Conservation (phyloP, 768 basidiomycete species). For the Amylocystis lapponica region DNA sequence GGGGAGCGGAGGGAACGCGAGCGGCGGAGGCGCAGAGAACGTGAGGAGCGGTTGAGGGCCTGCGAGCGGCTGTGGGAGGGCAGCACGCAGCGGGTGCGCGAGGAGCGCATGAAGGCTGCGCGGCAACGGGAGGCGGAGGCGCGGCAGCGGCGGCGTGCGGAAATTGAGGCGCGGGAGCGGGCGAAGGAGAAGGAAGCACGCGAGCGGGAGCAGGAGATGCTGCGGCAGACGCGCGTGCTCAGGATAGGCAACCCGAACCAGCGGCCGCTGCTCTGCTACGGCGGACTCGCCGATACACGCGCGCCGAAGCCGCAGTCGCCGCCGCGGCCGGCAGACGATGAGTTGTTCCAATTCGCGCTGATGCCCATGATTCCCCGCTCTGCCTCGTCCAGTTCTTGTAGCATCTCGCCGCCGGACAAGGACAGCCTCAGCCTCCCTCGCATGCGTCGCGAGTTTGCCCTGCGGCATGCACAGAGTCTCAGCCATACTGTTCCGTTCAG, state of each 20-base stretch:
- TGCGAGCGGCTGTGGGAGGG: conserved; percentile 26
- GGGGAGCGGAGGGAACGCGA: conserved; percentile 29
- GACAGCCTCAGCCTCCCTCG: conserved; percentile 22
- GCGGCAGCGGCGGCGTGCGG: conserved; percentile 13
- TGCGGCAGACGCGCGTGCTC: conserved; percentile 11
- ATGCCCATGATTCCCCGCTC: conserved; percentile 21
- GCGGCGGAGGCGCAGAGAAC: conserved; percentile 29
- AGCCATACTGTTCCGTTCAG: conserved; percentile 43
- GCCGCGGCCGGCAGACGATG: conserved; percentile 9
- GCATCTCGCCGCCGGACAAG: conserved; percentile 12
- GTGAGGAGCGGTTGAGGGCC: conserved; percentile 18
- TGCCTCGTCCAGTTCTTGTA: conserved; percentile 15
- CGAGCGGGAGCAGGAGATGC: conserved; percentile 15
- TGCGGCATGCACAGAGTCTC: conserved; percentile 10
- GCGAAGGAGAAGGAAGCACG: conserved; percentile 13
- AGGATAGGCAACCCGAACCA: conserved; percentile 10
- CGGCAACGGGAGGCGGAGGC: conserved; percentile 19
- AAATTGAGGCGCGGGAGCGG: conserved; percentile 19
- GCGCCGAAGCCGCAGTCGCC: conserved; percentile 1
- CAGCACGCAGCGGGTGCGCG: conserved; percentile 12
- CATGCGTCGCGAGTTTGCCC: conserved; percentile 20
- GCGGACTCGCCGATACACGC: conserved; percentile 13
- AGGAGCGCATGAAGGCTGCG: conserved; percentile 18
- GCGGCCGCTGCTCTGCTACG: conserved; percentile 21
- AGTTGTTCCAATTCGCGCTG: conserved; percentile 29